A percentile compares a stretch with the other conserved stretches of the same genome.
Conservation (phyloP, 83 land plant species). For the Thuja plicata region DNA sequence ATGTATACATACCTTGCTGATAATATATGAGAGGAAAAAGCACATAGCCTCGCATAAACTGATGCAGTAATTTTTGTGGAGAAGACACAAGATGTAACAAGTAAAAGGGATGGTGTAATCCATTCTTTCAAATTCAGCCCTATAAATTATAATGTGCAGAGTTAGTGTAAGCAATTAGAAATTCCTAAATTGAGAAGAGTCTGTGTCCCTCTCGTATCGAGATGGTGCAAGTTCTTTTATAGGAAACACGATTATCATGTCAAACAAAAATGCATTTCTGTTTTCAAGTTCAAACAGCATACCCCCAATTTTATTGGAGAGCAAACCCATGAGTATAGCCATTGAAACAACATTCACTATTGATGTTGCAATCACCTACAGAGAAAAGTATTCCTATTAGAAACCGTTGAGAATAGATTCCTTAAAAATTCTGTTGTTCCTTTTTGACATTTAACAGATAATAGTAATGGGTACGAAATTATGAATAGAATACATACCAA, state of each 20-base stretch:
- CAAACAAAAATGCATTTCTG: not conserved
- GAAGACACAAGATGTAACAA: not conserved
- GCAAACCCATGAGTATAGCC: constrained; percentile 14
- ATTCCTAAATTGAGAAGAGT: not conserved
- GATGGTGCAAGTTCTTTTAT: not conserved
- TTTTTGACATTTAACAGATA: not conserved
- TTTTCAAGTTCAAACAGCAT: not conserved
- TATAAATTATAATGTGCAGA: not conserved
- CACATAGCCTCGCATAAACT: not conserved
- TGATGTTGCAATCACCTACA: constrained; percentile 29
- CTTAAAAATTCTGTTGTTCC: not conserved
- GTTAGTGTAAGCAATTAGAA: not conserved
- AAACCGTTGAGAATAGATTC: not conserved
- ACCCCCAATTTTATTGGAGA: constrained; percentile 23
- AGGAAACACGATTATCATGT: not conserved
- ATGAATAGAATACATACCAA: constrained; percentile 31
- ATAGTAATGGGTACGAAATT: not conserved
- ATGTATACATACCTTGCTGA: not conserved
- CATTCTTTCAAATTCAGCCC: constrained; percentile 7
- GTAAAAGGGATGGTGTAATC: constrained; percentile 4
- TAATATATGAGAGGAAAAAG: not conserved
- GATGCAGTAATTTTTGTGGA: constrained; percentile 6
- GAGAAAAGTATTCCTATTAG: not conserved
- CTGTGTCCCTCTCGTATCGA: not conserved
- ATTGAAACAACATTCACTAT: constrained; percentile 14